Base-by-base conservation (phyloP, 1,284 basidiomycete genomes). In the Leccinum proliferum region DNA sequence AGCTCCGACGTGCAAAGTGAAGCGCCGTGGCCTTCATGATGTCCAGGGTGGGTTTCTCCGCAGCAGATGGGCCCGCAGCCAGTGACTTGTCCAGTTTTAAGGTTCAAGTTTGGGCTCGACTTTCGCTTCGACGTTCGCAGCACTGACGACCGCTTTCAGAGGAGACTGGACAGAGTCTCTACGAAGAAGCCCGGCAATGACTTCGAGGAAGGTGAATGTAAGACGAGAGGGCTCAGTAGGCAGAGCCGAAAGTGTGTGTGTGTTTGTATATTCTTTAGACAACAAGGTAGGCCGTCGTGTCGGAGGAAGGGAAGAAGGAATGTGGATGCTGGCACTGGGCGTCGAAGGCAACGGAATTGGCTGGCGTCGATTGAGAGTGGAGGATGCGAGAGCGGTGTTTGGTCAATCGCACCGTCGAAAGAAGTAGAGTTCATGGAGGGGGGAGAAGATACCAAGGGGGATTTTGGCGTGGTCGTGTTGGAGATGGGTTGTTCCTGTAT, bases 191-290 rank as follows among this genome's bases (percentile, higher is more conserved):
- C 60, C 15, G 1, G 62, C 2, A 68, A 43, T 3, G 66, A 67
- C 46, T 58, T 67, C 14, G 68, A 67, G 50, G 63, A 64, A 0
- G 77, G 80, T 4, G 81, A 77, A 5, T 76, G 70, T 5, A 83
- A 66, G 56, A 75, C 68, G 5, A 84, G 69, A 9, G 83, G 83
- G 58, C 83, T 85, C 29, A 85, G 73, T 72, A 34, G 66, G 65
- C 57, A 48, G 69, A 21, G 72, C 66, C 12, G 70, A 65, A n/a
- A 76, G 55, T 1, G 63, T 63, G 8, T 63, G 8, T 74, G 69
- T 0, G 77, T 77, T 52, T 76, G 75, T 58, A 79, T 53, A 48
- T 70, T 76, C 60, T 70, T 76, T 34, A 75, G 53, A n/a, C 71
- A 64, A 4, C 41, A 70, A 64, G n/a, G 70, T 61, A 14, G 71